Base-by-base conservation (phyloP, 179 eudicot species). In the Heliamphora pulchella region DNA sequence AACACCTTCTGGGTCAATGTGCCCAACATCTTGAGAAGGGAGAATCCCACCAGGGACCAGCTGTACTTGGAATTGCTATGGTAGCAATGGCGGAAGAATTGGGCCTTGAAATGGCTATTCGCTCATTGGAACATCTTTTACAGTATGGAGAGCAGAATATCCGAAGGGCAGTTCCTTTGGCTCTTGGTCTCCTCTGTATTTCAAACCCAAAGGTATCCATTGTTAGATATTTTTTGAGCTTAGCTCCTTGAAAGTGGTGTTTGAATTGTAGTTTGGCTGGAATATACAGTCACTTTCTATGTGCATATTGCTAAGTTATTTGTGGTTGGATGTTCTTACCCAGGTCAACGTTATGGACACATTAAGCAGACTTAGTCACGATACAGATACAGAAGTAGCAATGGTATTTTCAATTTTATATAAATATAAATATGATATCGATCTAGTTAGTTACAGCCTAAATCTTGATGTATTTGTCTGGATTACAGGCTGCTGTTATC, bases 301-400 rank as follows among this genome's bases (percentile, higher is more conserved):
- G 18, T 8, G 15, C 51, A 43, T 62, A 48, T 75, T 77, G 62
- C 82, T 82, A 62, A 82, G 74, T 46, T 18, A 69, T 72, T 71
- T 67, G 8, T 39, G 17, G 43, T 58, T 63, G 70, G 74, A 75
- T 83, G 57, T 83, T 44, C 20, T 85, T 82, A 46, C 64, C 53
- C 88, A 95, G 98, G 97, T 93, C 71, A 94, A 91, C 85, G 98
- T 95, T 67, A 95, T 95, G 98, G 98, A 95, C 87, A 95, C 98
- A 54, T 85, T 95, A 86, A 95, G 98, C 85, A 87, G 98, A 79
- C 90, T 95, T 86, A 95, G 98, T 87, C 98, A 93, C 68, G 98
- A 95, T 83, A 87, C 98, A 14, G 98, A 95, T 83, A 81, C 89
- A 71, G 98, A 95, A 89, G 98, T 95, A 61, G 98, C 98, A 71